Conservation (phyloP, 257 asterid species). For the Primulina tabacum region DNA sequence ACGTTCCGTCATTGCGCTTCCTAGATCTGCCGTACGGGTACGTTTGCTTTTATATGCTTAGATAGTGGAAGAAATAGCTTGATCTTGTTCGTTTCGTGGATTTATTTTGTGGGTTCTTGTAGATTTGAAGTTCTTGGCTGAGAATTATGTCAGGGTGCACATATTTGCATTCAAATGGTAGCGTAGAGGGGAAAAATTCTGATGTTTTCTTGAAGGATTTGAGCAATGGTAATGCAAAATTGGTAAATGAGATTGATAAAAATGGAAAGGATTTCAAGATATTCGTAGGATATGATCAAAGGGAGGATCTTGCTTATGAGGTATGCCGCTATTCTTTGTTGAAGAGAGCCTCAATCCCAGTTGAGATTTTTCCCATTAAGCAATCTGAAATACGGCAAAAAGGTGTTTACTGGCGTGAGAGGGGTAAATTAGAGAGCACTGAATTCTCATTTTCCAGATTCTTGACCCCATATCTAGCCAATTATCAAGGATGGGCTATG, state of each 20-base stretch:
- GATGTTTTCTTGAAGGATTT: slow-evolving; percentile 21
- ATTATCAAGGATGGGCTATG: slow-evolving; percentile 82
- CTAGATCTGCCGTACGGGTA: slow-evolving; percentile 30
- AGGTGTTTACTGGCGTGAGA: slow-evolving; percentile 77
- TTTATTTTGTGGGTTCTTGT: slow-evolving; percentile 15
- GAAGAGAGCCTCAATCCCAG: slow-evolving; percentile 71
- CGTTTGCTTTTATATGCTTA: background rate
- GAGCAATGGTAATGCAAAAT: slow-evolving; percentile 21
- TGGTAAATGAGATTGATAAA: background rate
- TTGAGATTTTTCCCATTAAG: slow-evolving; percentile 66
- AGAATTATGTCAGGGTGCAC: slow-evolving; percentile 26
- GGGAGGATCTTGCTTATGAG: slow-evolving; percentile 75
- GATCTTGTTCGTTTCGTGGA: slow-evolving; percentile 7
- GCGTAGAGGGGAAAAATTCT: slow-evolving; percentile 17
- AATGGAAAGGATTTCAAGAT: slow-evolving; percentile 45
- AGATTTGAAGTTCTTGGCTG: slow-evolving; percentile 13
- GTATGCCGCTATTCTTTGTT: slow-evolving; percentile 66
- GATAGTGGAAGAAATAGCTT: background rate
- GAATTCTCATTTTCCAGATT: slow-evolving; percentile 83
- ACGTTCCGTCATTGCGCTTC: background rate
- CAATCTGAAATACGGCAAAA: slow-evolving; percentile 62
- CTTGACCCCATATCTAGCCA: slow-evolving; percentile 62
- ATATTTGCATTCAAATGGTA: slow-evolving; percentile 20
- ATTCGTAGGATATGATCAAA: slow-evolving; percentile 77
- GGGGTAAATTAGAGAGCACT: slow-evolving; percentile 79